Base-by-base conservation (phyloP, 2,329 filamentous ascomycete species). In the Cladosporium austrohemisphaericum region DNA sequence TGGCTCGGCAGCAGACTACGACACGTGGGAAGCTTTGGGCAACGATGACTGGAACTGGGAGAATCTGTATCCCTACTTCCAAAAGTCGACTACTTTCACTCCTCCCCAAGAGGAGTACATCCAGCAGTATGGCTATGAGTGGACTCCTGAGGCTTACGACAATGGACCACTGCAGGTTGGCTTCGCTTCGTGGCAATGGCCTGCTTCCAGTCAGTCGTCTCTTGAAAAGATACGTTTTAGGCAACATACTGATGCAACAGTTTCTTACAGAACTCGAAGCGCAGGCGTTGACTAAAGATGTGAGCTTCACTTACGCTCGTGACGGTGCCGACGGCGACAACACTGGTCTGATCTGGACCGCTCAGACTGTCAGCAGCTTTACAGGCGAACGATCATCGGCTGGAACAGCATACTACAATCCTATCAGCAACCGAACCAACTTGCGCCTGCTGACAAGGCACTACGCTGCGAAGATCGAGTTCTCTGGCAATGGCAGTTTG, bases 11-110 rank as follows among this genome's bases (percentile, higher is more conserved):
- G 31, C 16, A 3, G 43, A 46, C 3, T 46, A 46, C 22, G 32
- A 46, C 22, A 26, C 22, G n/a, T 72, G 68, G 68, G 63, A 55
- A 4, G 52, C 54, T 5, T 33, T 65, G 4, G 63, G 62, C 9
- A 62, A 62, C 29, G 25, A 41, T 1, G 59, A 57, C n/a, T 80
- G 76, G 67, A 69, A 66, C 51, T 67, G 65, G 59, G 59, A 62
- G 4, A 58, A 41, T 13, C 33, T 69, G 13, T 58, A 63, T 28
- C 52, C 59, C 2, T 64, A 63, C 8, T 67, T 69, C 61, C 52
- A 63, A 22, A 70, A 57, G 56, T 61, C 62, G 32, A 62, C 66
- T 23, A 36, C 31, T 2, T 36, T 46, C 10, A 29, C 43, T n/a
- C 43, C 43, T 28, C 32, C 43, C 4, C 29, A 33, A 16, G 31